phyloP scores from a whole-genome alignment of 2,329 filamentous ascomycete species.

The Aspergillus sp. region DNA sequence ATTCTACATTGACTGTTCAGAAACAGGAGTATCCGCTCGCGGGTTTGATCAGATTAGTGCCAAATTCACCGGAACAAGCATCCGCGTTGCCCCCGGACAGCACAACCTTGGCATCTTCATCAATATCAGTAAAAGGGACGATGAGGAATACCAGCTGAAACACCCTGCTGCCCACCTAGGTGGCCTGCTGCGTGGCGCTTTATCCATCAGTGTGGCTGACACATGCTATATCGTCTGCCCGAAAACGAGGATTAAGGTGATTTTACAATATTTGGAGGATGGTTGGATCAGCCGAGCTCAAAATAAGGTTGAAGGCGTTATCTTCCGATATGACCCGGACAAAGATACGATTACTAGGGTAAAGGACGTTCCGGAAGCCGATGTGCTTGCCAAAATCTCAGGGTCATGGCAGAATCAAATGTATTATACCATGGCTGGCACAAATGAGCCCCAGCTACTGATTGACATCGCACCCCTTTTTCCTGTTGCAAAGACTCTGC shows the following conservation, averaged over 20 bases:
- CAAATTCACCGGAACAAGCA: constrained; percentile 94
- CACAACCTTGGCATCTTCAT: constrained; percentile 97
- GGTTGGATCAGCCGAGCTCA: constrained; percentile 91
- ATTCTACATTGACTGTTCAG: constrained; percentile 89
- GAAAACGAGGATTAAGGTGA: constrained; percentile 87
- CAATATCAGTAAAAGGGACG: constrained; percentile 71
- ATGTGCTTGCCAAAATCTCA: constrained; percentile 77
- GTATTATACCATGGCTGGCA: constrained; percentile 55
- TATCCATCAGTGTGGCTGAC: constrained; percentile 88
- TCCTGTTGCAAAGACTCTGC: constrained; percentile 75
- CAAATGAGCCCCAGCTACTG: constrained; percentile 63
- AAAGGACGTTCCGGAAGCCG: constrained; percentile 81
- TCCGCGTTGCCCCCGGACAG: constrained; percentile 86
- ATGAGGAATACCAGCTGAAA: constrained; percentile 92
- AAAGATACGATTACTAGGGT: constrained; percentile 78
- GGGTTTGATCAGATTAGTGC: constrained; percentile 96
- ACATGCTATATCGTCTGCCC: constrained; percentile 84
- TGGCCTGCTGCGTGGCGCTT: constrained; percentile 79
- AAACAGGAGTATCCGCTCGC: constrained; percentile 80
- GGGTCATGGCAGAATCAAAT: constrained; percentile 81
- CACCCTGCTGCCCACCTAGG: constrained; percentile 93
- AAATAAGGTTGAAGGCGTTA: constrained; percentile 85
- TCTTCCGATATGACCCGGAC: constrained; percentile 86
- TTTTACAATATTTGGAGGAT: constrained; percentile 90
- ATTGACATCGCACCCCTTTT: constrained; percentile 84